These are phyloP conservation scores for Quercus wislizeni DNA, from an alignment of 306 rosid species.

Conservation along the genomic window DNA sequence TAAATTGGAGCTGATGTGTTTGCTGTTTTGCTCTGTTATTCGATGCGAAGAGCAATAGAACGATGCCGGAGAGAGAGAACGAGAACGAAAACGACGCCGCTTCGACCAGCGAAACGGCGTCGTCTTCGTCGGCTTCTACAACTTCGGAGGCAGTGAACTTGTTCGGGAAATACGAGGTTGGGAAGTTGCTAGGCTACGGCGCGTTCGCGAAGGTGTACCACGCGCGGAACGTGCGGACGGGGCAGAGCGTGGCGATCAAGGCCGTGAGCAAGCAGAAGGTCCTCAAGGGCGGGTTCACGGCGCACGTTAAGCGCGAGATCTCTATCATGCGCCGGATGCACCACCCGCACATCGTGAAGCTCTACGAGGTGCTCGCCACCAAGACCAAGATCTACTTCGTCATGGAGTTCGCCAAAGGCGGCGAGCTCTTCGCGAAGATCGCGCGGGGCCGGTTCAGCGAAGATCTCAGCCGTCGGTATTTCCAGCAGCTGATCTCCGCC, in stretches of 20 bases:
- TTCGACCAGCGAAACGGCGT: not conserved
- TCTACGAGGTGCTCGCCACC: conserved; percentile 70
- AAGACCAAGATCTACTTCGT: conserved; percentile 76
- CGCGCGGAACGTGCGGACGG: conserved; percentile 41
- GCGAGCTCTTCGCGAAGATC: conserved; percentile 60
- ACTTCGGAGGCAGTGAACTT: not conserved
- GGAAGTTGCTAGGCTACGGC: conserved; percentile 59
- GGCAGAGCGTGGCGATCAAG: conserved; percentile 74
- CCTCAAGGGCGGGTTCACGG: conserved; percentile 30
- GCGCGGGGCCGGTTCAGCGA: conserved; percentile 51
- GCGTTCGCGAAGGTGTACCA: conserved; percentile 83
- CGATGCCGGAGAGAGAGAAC: not conserved
- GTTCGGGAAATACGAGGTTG: conserved; percentile 57
- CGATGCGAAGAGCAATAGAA: not conserved
- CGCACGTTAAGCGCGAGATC: conserved; percentile 67
- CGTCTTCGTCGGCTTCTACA: not conserved
- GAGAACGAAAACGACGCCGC: not conserved
- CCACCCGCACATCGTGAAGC: conserved; percentile 59
- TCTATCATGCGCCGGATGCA: conserved; percentile 64
- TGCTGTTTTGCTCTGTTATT: not conserved
- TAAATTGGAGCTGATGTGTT: no score
- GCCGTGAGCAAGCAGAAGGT: conserved; percentile 60
- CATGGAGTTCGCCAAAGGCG: conserved; percentile 73
- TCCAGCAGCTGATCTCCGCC: conserved; percentile 77
- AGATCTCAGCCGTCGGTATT: conserved; percentile 53